Evolutionary conservation across 257 asterid species (phyloP).

Genomic region (Nicotiana attenuata): DNA sequence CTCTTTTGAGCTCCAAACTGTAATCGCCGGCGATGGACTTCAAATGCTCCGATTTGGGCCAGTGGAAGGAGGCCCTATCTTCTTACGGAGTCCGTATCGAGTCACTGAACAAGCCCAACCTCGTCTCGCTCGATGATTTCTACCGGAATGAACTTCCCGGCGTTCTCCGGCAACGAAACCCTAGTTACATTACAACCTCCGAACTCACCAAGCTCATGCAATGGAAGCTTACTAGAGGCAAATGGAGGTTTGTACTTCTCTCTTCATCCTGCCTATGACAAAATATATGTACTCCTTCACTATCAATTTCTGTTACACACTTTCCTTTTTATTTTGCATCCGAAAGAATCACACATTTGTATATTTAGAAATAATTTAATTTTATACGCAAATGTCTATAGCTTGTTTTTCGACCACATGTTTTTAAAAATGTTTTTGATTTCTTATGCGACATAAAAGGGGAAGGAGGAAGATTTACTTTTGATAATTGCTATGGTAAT

Average conservation of each 20-base stretch:
- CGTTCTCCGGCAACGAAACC: constrained; percentile 59
- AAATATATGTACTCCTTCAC: neutral
- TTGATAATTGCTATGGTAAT: neutral
- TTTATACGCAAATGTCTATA: too few species aligned
- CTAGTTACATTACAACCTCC: constrained; percentile 46
- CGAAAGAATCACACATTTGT: neutral
- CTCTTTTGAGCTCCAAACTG: neutral
- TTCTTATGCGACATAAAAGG: neutral
- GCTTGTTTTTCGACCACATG: neutral
- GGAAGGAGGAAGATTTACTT: neutral
- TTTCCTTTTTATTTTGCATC: neutral
- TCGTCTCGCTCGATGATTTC: constrained; percentile 61
- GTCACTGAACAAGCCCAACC: constrained; percentile 53
- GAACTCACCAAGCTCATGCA: constrained; percentile 77
- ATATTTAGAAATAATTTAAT: neutral
- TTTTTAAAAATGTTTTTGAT: too few species aligned
- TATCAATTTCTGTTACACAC: neutral
- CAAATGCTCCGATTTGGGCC: constrained; percentile 37
- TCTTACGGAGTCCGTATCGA: constrained; percentile 44
- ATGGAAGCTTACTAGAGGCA: constrained; percentile 89
- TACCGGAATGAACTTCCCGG: constrained; percentile 64
- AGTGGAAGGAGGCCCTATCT: constrained; percentile 53
- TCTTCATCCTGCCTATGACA: neutral
- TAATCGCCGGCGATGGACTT: constrained; percentile 32
- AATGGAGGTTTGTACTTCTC: constrained; percentile 39